Conservation (phyloP, 805 yeast genomes). For the Yamadazyma nakazawae region DNA sequence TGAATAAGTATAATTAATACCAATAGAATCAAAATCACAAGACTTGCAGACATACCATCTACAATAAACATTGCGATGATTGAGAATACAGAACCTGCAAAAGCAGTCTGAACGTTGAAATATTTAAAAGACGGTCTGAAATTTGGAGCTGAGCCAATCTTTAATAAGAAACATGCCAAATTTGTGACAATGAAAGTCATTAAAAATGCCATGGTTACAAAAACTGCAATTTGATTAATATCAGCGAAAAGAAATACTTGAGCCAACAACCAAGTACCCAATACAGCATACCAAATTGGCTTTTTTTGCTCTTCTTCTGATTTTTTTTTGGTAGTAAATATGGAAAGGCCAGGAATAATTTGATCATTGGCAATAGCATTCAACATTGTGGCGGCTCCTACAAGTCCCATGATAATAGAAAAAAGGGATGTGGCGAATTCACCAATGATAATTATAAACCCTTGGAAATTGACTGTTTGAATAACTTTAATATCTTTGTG, state of each 20-base stretch:
- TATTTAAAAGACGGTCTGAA: conserved; percentile 93
- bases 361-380: conserved; percentile 89
- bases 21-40: conserved; percentile 63
- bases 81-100: conserved; percentile 66
- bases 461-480: conserved; percentile 73
- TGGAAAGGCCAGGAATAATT: conserved; percentile 73
- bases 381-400: conserved; percentile 89
- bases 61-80: conserved; percentile 89
- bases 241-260: conserved; percentile 86
- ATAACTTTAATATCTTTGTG: conserved; percentile 79
- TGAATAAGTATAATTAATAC: conserved; percentile 77
- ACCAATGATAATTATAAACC: conserved; percentile 73
- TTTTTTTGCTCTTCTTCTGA: conserved; percentile 41
- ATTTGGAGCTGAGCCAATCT: conserved; percentile 94
- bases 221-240: conserved; percentile 89
- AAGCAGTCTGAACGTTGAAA: conserved; percentile 80
- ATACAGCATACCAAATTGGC: conserved; percentile 64
- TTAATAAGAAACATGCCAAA: conserved; percentile 85
- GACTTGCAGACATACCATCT: conserved; percentile 84
- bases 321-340: conserved; percentile 43
- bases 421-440: conserved; percentile 88
- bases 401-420: conserved; percentile 91
- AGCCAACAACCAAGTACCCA: conserved; percentile 76
- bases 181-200: conserved; percentile 96
- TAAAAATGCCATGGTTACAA: conserved; percentile 94